Percentiles rank a stretch among this genome's conserved stretches.
These are phyloP conservation scores for Limtongia smithiae DNA, from an alignment of 805 yeast genomes.

Conservation along the genomic window DNA sequence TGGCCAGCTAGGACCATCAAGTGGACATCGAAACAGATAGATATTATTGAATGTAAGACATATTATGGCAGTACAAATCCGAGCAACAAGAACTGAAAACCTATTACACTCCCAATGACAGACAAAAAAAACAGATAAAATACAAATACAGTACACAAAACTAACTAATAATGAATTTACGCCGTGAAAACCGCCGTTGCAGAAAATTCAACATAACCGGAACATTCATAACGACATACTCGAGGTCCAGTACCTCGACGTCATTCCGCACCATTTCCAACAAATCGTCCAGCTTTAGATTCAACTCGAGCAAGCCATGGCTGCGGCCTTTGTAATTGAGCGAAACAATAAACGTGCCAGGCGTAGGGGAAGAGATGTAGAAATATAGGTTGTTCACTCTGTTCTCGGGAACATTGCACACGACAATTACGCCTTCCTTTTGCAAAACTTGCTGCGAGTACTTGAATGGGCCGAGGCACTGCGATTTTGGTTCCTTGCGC, in stretches of 20 bases:
- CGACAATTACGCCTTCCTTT: conserved; percentile 33
- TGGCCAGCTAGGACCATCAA: conserved; percentile 26
- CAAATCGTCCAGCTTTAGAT: conserved; percentile 38
- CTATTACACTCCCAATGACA: too few relatives aligned
- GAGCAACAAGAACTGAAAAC: too few relatives aligned
- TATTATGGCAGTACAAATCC: too few relatives aligned
- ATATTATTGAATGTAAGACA: neutral
- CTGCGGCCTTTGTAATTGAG: conserved; percentile 35
- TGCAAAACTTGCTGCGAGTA: conserved; percentile 32
- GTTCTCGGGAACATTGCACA: conserved; percentile 33
- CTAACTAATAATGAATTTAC: conserved; percentile 1
- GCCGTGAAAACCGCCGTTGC: conserved; percentile 32
- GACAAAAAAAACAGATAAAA: too few relatives aligned
- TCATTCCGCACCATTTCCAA: conserved; percentile 33
- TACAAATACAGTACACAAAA: too few relatives aligned
- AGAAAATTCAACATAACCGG: conserved; percentile 31
- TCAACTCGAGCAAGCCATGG: conserved; percentile 35
- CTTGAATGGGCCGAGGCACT: conserved; percentile 30
- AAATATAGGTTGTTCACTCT: conserved; percentile 30
- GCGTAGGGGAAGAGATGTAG: conserved; percentile 34
- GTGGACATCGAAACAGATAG: neutral
- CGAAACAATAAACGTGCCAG: conserved; percentile 37
- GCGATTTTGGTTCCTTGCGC: conserved; percentile 17
- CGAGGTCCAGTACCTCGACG: conserved; percentile 33
- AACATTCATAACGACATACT: conserved; percentile 34